Evolutionary conservation across 306 rosid genomes (phyloP).

Genomic region (Nissolia schottii): DNA sequence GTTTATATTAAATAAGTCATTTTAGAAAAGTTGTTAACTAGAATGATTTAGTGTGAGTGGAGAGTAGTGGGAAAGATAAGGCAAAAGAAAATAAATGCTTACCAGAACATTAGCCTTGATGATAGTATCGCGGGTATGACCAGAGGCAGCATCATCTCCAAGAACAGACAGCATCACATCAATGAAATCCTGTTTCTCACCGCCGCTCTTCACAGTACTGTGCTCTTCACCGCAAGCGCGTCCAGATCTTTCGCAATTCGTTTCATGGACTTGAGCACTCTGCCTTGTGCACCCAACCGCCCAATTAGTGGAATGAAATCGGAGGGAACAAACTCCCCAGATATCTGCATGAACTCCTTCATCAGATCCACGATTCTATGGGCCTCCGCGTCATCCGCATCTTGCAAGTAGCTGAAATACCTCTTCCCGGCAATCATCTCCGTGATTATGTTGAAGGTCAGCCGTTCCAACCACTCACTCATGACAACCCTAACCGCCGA

Average conservation of each 20-base stretch:
- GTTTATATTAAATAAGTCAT: too few species aligned
- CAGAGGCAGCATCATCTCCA: conserved; percentile 34
- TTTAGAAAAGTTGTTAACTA: too few species aligned
- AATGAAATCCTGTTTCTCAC: conserved; percentile 45
- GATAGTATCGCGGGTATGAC: conserved; percentile 37
- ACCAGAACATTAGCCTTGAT: conserved; percentile 45
- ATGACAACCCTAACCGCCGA: conserved; percentile 26
- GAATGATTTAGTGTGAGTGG: background rate
- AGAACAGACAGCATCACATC: conserved; percentile 44
- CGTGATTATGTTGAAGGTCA: conserved; percentile 37
- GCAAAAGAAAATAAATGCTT: background rate
- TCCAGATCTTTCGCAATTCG: conserved; percentile 42
- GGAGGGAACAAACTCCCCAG: conserved; percentile 37
- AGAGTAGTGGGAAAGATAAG: too few species aligned
- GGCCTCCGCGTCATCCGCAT: conserved; percentile 39
- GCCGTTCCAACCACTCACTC: conserved; percentile 38
- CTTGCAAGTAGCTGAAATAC: conserved; percentile 28
- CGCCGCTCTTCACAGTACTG: background rate
- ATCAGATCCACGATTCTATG: conserved; percentile 37
- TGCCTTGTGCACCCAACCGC: conserved; percentile 36
- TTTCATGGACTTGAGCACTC: conserved; percentile 42
- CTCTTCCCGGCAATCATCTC: conserved; percentile 47
- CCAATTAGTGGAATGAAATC: conserved; percentile 43
- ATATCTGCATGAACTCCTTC: conserved; percentile 37
- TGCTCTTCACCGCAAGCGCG: conserved; percentile 40